Evolutionary conservation across 768 basidiomycete genomes (phyloP), one percentile per base, ranked within the genome.

Genomic region (Lenzites betulinus): DNA sequence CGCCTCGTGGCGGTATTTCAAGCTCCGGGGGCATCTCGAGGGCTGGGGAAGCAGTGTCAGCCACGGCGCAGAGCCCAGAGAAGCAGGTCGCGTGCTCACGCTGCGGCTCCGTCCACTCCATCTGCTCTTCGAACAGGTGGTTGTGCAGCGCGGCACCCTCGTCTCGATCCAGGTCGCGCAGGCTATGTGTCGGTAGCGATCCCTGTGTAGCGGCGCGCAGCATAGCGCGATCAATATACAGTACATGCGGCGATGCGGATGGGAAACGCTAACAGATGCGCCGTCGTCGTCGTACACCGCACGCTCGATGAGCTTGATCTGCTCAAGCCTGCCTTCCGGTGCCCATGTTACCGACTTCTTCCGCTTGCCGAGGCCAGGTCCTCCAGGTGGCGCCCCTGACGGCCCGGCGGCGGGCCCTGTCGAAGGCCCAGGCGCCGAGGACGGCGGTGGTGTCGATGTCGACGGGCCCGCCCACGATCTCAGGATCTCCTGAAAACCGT

Each of bases 271-370:
- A 83, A 93, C 92, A 82, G 90, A 88, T 79, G 83, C 79, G 69
- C 86, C 84, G 80, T 93, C 93, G 74, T 93, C 92, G 67, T 93
- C 93, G 77, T 94, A 94, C 68, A 93, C 79, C 65, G 93, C 92
- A 69, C 83, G 84, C 77, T 93, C 90, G 76, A 94, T 94, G 72
- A 86, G 74, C 74, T 84, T 86, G 73, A 94, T 80, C 69, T 83
- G 78, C 78, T 87, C 89, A 66, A 94, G 85, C 72, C 83, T 77
- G 70, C 78, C 81, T 63, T 91, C 90, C 41, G 89, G 79, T 38
- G 88, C 84, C 88, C 92, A 93, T 30, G 85, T 84, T 48, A 93
- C 92, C 46, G 82, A 74, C 75, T 93, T 93, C 78, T 85, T 87
- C 78, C 83, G 88, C 77, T 83, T 85, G 68, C 83, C 80, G 52